Evolutionary conservation across 2,329 filamentous ascomycete species (phyloP).

Genomic region (Colletotrichum tofieldiae): DNA sequence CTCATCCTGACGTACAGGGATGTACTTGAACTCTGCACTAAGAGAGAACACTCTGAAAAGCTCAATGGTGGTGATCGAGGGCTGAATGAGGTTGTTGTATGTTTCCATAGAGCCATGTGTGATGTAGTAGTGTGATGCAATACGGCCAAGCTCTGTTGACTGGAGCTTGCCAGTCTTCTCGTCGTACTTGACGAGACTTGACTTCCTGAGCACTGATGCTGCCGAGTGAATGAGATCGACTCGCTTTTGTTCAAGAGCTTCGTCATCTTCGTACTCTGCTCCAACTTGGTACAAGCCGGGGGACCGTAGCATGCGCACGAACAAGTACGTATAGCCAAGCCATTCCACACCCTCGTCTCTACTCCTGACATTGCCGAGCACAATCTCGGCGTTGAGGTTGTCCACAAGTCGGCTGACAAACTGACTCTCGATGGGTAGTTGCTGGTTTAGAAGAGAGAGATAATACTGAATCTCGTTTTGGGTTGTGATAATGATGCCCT

Average conservation of each 20-base stretch:
- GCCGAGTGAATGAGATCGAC: constrained; percentile 98
- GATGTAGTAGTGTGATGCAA: constrained; percentile 99
- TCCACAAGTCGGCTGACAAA: constrained; percentile 93
- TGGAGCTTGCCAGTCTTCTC: constrained; percentile 92
- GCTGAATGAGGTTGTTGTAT: constrained; percentile 96
- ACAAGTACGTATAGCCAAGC: constrained; percentile 98
- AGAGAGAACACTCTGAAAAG: constrained; percentile 96
- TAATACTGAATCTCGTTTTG: constrained; percentile 98
- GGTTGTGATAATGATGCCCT: constrained; percentile 98
- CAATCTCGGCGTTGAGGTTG: constrained; percentile 96
- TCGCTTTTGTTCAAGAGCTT: constrained; percentile 92
- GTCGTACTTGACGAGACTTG: constrained; percentile 93
- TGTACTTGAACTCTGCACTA: constrained; percentile 99
- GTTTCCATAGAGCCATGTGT: constrained; percentile 96
- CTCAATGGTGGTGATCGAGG: constrained; percentile 93
- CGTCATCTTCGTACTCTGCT: constrained; percentile 94
- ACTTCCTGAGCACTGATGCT: constrained; percentile 87
- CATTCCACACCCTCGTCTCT: constrained; percentile 98
- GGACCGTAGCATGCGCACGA: constrained; percentile 96
- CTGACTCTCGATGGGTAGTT: constrained; percentile 97
- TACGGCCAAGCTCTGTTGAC: constrained; percentile 92
- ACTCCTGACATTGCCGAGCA: constrained; percentile 91
- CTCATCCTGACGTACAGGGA: constrained; percentile 96
- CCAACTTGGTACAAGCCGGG: constrained; percentile 96
- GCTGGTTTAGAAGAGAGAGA: constrained; percentile 95